A percentile compares a stretch with the other conserved stretches of the same genome.
Evolutionary conservation across 192 early-diverging fungal genomes (phyloP).

Genomic region (Dissophora globulifera): DNA sequence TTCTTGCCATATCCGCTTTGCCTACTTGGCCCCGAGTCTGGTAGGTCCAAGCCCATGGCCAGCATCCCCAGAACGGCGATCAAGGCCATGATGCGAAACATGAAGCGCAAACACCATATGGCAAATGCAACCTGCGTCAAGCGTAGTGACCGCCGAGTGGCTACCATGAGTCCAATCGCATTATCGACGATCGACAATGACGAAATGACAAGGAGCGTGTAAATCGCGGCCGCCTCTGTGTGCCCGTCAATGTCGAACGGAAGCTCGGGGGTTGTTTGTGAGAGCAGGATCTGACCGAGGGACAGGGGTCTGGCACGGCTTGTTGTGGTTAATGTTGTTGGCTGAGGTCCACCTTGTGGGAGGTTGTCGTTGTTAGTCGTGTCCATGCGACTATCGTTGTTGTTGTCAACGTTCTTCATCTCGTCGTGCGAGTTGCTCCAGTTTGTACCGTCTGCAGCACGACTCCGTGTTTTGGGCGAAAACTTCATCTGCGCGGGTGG

Average conservation of each 20-base stretch:
- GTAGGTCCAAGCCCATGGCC: background rate
- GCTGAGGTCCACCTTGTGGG: too few relatives aligned
- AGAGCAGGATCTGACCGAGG: conserved; percentile 12
- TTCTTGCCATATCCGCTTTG: too few relatives aligned
- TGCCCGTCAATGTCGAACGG: conserved; percentile 22
- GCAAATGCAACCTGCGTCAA: conserved; percentile 37
- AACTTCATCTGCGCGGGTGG: too few relatives aligned
- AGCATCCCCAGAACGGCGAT: conserved; percentile 28
- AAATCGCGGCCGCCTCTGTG: conserved; percentile 22
- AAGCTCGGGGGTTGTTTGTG: background rate
- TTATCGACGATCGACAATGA: conserved; percentile 40
- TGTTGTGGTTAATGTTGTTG: too few relatives aligned
- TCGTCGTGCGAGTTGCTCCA: too few relatives aligned
- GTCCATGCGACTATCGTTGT: background rate
- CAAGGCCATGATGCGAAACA: conserved; percentile 29
- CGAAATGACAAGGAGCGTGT: conserved; percentile 27
- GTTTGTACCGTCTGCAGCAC: too few relatives aligned
- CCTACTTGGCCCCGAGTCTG: too few relatives aligned
- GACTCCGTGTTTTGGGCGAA: too few relatives aligned
- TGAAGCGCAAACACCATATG: conserved; percentile 44
- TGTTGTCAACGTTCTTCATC: too few relatives aligned
- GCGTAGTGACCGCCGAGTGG: conserved; percentile 24
- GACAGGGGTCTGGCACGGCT: background rate
- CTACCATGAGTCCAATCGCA: conserved; percentile 41
- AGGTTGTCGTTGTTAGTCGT: background rate